Conservation (phyloP, 129 eudicot species). For the Lactuca sativa region DNA sequence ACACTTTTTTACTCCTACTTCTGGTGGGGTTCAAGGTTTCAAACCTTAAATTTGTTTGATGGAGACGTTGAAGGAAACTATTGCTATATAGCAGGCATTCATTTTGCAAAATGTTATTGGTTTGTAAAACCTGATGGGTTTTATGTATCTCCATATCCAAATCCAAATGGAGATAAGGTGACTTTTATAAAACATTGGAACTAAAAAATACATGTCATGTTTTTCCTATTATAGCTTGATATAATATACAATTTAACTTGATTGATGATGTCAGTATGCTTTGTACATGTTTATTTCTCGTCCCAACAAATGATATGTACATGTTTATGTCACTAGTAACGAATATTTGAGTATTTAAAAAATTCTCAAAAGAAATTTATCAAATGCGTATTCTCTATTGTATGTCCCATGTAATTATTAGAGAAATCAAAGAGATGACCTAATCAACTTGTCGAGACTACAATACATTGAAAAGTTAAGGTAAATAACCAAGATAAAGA, state of each 20-base stretch:
- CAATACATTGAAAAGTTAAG: no score
- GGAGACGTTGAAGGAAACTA: not conserved
- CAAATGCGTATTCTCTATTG: no score
- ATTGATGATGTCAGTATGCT: not conserved
- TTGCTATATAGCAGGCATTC: not conserved
- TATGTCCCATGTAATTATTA: no score
- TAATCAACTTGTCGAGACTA: no score
- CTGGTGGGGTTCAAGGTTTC: conserved; percentile 10
- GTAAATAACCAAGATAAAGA: no score
- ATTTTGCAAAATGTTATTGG: conserved; percentile 10
- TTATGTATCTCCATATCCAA: not conserved
- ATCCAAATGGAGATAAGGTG: not conserved
- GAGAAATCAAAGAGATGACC: no score
- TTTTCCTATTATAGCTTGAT: not conserved
- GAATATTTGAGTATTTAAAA: no score
- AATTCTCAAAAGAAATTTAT: no score
- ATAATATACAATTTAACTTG: not conserved
- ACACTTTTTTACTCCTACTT: conserved; percentile 12
- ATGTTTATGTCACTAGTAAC: no score
- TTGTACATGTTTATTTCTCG: not conserved
- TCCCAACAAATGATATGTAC: no score
- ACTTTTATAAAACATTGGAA: not conserved
- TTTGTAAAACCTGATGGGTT: not conserved
- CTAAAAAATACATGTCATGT: not conserved
- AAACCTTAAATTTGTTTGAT: conserved; percentile 1